Evolutionary conservation across 1,139 yeast genomes (phyloP), one percentile per base, ranked within the genome.

Genomic region (Zygoascus hellenicus): DNA sequence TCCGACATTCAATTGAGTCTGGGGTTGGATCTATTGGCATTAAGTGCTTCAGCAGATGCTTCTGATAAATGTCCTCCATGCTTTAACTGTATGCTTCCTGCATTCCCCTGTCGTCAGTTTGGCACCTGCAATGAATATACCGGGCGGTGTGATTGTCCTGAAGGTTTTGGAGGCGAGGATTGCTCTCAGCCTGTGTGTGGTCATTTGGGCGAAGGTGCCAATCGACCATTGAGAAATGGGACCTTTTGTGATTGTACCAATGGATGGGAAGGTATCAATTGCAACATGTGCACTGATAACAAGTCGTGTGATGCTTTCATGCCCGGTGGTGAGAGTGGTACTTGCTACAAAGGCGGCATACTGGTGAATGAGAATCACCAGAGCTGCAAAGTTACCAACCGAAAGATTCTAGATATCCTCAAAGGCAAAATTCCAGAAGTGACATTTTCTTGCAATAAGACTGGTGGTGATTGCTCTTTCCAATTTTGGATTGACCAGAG

Each of bases 201-300:
- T 1, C 76, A 87, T 0, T 70, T 89, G 28, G 68, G 81, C 0
- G 86, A 83, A 28, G 80, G 81, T 53, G 61, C 62, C 26, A 76
- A 83, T 47, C 74, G 97, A 51, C 82, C 86, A 1, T 61, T 83
- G 30, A 66, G 88, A 54, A 75, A 76, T 32, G 74, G 71, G 22
- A 66, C 75, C 10, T 51, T 65, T 1, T 92, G 98, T 65, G 70
- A 70, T 0, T 92, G 98, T 68, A 76, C 77, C 43, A 73, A 75
- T 1, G 98, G 98, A 2, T 92, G 98, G 98, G 69, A 72, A 5
- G 97, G 98, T 41, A 85, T 92, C 61, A 92, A 92, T 62, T 92
- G 98, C 72, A 92, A 92, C 51, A 66, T 71, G 64, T 92, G 98
- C 66, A 71, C 75, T 17, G 62, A 64, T 2, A 95, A 92, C 62